Conservation (phyloP, 257 asterid species). For the Perilla frutescens region DNA sequence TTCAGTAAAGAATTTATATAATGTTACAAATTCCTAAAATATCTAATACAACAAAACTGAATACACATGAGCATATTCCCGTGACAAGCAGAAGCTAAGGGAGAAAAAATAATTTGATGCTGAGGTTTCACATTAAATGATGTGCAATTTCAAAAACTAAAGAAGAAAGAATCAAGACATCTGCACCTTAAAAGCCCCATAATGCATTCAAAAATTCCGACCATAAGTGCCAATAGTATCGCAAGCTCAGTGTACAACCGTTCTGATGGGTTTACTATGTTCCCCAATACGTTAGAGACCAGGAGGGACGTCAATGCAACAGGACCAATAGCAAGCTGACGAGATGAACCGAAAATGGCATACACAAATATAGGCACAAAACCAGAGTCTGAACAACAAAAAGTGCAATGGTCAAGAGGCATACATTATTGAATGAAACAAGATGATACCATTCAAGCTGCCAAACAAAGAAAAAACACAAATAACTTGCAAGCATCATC, state of each 20-base stretch:
- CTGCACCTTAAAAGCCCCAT: constrained; percentile 93
- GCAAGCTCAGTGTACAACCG: constrained; percentile 94
- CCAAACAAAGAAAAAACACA: not conserved
- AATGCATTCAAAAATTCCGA: constrained; percentile 85
- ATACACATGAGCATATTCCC: constrained; percentile 14
- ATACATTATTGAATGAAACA: constrained; percentile 24
- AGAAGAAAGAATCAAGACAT: constrained; percentile 33
- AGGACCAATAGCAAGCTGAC: constrained; percentile 99
- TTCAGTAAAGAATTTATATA: constrained; percentile 7
- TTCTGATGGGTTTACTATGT: constrained; percentile 83
- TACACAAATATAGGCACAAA: constrained; percentile 94
- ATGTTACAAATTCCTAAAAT: not conserved
- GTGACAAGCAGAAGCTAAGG: constrained; percentile 8
- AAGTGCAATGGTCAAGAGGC: constrained; percentile 16
- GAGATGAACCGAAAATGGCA: constrained; percentile 94
- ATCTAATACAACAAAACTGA: not conserved
- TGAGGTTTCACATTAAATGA: constrained; percentile 11
- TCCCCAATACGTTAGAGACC: constrained; percentile 87
- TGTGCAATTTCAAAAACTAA: constrained; percentile 25
- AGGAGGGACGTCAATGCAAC: constrained; percentile 96
- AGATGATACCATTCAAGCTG: constrained; percentile 6
- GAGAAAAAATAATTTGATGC: constrained; percentile 15
- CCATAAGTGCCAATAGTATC: constrained; percentile 92
- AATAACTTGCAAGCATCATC: constrained; percentile 24
- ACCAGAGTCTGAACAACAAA: constrained; percentile 80